phyloP scores from a whole-genome alignment of 805 yeast species.

The Ogataea angusta region DNA sequence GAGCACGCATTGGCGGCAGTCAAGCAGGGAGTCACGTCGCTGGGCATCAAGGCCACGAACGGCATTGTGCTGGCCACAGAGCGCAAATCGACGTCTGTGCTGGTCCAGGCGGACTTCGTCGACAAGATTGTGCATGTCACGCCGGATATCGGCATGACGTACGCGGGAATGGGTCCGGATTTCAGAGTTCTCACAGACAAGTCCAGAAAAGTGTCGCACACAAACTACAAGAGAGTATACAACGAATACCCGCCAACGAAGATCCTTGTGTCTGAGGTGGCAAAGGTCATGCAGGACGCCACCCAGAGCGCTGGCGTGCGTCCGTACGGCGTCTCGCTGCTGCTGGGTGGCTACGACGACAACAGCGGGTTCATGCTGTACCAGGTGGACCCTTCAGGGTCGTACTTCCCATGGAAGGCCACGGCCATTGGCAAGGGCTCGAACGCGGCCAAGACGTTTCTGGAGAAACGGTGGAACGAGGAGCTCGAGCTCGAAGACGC shows the following conservation, averaged over 20 bases:
- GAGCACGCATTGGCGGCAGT: slow-evolving; percentile 97
- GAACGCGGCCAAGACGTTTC: slow-evolving; percentile 91
- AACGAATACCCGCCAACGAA: slow-evolving; percentile 97
- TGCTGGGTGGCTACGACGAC: slow-evolving; percentile 93
- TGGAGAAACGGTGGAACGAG: slow-evolving; percentile 98
- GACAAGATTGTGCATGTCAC: slow-evolving; percentile 81
- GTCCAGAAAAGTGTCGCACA: slow-evolving; percentile 90
- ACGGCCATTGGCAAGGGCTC: slow-evolving; percentile 98
- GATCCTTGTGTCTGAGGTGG: slow-evolving; percentile 89
- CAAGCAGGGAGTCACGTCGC: slow-evolving; percentile 94
- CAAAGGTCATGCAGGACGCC: slow-evolving; percentile 97
- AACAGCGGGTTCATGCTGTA: slow-evolving; percentile 68
- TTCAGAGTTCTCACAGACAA: slow-evolving; percentile 91
- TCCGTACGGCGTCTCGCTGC: slow-evolving; percentile 94
- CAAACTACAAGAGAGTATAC: slow-evolving; percentile 87
- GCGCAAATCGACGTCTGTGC: slow-evolving; percentile 77
- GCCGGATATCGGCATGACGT: slow-evolving; percentile 95
- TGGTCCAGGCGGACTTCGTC: slow-evolving; percentile 70
- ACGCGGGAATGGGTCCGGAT: slow-evolving; percentile 99
- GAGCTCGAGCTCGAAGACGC: slow-evolving; percentile 98
- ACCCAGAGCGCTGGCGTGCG: slow-evolving; percentile 98
- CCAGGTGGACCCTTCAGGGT: slow-evolving; percentile 97
- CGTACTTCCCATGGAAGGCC: slow-evolving; percentile 99
- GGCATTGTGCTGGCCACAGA: slow-evolving; percentile 98
- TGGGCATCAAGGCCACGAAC: slow-evolving; percentile 90